Base-by-base conservation (phyloP, 2,329 filamentous ascomycete species). In the Penicillium sp. region DNA sequence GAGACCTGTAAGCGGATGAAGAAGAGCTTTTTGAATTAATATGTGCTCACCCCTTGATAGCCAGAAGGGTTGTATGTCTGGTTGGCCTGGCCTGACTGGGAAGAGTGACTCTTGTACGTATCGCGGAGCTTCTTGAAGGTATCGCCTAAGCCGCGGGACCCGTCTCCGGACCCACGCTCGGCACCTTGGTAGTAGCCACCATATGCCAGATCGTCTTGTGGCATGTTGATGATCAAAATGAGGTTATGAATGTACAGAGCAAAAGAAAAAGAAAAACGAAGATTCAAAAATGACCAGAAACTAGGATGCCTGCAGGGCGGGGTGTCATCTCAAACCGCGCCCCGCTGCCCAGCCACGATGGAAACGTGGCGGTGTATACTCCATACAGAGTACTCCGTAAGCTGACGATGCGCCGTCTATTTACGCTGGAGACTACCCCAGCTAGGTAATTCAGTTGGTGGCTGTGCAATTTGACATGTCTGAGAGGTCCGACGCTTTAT, bases 121-220 rank as follows among this genome's bases (percentile, higher is more conserved):
- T 72, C 67, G 54, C 73, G 73, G 53, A 79, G 67, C 62, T 77
- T 79, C 63, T 75, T 75, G 54, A 80, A 78, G 55, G 81, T 76
- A 62, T 81, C 79, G 36, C 80, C 78, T 36, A 84, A 65, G n/a
- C 80, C 79, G 39, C 81, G 74, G 41, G 81, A 76, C 39, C 71
- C 72, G 42, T 77, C 64, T 40, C 60, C 58, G 5, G 61, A 69
- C 48, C 64, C 68, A 48, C 67, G 70, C 60, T 62, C 66, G 61
- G 54, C 71, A 13, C 36, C 43, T 55, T 64, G 66, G 64, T 73
- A 65, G 60, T 81, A 81, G 34, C 80, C 76, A 57, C 82, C 82
- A 65, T 84, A 84, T 50, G 82, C 82, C 65, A 84, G 64, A 56
- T 76, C 74, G 61, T 83, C 78, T 46, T 70, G 64, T 16, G 74